Percentiles rank a stretch among this genome's conserved stretches.
phyloP scores from a whole-genome alignment of 345 rosid genomes.

The Noccaea caerulescens region DNA sequence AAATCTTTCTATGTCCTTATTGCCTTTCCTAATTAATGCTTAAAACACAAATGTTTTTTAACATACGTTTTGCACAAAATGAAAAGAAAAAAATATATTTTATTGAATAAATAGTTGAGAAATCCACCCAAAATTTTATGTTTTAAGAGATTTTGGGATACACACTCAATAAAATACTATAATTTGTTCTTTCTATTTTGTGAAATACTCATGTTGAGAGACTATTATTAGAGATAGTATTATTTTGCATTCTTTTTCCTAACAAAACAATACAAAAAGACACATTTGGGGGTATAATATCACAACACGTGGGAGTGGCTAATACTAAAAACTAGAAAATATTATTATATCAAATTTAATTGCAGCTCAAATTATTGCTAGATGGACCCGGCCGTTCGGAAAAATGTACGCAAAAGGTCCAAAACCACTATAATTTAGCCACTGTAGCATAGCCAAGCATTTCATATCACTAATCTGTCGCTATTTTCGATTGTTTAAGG shows the following conservation, averaged over 20 bases:
- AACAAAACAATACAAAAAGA: conserved; percentile 6
- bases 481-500: conserved; percentile 49
- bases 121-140: too few relatives aligned
- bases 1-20: neutral
- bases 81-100: too few relatives aligned
- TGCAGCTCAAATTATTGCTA: conserved; percentile 16
- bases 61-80: too few relatives aligned
- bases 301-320: neutral
- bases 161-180: too few relatives aligned
- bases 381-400: neutral
- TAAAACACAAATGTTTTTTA: too few relatives aligned
- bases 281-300: neutral
- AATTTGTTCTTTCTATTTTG: too few relatives aligned
- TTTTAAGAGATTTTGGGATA: too few relatives aligned
- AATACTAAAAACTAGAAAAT: conserved; percentile 13
- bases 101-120: too few relatives aligned
- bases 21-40: neutral
- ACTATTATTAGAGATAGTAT: too few relatives aligned
- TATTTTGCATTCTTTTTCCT: neutral
- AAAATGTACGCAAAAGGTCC: conserved; percentile 24
- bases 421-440: conserved; percentile 10
- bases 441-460: conserved; percentile 34
- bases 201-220: too few relatives aligned
- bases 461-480: conserved; percentile 41
- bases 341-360: neutral